phyloP scores from a whole-genome alignment of 2,329 filamentous ascomycete species.

The Onygenales sp. region DNA sequence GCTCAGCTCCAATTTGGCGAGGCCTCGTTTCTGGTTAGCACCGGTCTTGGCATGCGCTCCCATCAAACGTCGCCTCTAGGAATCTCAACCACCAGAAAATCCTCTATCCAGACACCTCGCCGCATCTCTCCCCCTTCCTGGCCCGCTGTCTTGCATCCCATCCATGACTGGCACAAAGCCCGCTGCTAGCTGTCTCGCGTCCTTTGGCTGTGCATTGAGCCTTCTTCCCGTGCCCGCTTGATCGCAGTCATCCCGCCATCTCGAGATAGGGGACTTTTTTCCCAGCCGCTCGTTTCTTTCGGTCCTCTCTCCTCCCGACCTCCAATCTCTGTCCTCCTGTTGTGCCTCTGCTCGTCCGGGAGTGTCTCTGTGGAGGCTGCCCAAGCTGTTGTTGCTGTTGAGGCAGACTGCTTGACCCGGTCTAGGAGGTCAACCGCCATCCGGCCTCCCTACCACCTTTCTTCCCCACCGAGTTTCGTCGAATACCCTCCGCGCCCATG shows the following conservation, averaged over 20 bases:
- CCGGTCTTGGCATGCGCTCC: not conserved
- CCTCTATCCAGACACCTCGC: not conserved
- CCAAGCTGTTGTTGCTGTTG: not conserved
- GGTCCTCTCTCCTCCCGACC: conserved; percentile 16
- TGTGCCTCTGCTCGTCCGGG: not conserved
- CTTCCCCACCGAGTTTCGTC: not conserved
- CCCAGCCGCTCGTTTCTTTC: conserved; percentile 32
- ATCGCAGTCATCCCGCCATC: not conserved
- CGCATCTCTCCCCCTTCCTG: not conserved
- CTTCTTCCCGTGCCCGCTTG: not conserved
- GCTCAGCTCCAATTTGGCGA: not conserved
- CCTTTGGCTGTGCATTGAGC: not conserved
- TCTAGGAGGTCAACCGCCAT: not conserved
- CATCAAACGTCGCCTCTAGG: not conserved
- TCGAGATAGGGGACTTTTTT: conserved; percentile 31
- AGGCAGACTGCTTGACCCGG: not conserved
- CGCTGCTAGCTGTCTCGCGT: not conserved
- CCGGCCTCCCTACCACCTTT: not conserved
- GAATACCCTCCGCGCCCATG: conserved; percentile 31
- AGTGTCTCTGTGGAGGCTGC: not conserved
- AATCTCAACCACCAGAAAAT: conserved; percentile 1
- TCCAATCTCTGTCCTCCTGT: conserved; percentile 12
- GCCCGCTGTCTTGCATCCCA: not conserved
- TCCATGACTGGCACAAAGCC: not conserved
- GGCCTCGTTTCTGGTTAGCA: not conserved